A percentile compares a stretch with the other conserved stretches of the same genome.
Evolutionary conservation across 306 rosid genomes (phyloP).

Genomic region (Rubus parviflorus): DNA sequence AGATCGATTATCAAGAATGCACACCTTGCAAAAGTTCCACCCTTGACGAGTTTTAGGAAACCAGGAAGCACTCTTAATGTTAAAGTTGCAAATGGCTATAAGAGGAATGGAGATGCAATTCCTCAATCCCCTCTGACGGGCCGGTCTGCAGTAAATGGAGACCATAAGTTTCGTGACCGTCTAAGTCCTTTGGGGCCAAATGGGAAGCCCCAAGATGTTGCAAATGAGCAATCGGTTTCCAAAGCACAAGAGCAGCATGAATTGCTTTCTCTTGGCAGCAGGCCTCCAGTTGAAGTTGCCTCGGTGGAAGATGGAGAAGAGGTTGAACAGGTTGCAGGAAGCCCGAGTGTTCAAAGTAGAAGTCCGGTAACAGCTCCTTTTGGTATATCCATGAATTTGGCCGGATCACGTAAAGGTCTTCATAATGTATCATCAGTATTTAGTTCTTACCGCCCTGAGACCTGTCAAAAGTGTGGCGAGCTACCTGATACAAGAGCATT

Average conservation of each 20-base stretch:
- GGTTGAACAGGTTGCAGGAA: slow-evolving; percentile 85
- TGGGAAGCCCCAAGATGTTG: slow-evolving; percentile 60
- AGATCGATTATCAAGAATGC: slow-evolving; percentile 73
- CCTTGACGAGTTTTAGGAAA: slow-evolving; percentile 39
- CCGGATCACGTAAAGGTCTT: slow-evolving; percentile 48
- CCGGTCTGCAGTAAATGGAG: slow-evolving; percentile 47
- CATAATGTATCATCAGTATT: slow-evolving; percentile 41
- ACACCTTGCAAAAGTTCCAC: slow-evolving; percentile 65
- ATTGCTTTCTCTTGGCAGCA: slow-evolving; percentile 88
- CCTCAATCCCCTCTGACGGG: slow-evolving; percentile 47
- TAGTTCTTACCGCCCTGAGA: slow-evolving; percentile 44
- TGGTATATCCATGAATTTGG: slow-evolving; percentile 62
- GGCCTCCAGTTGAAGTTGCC: slow-evolving; percentile 76
- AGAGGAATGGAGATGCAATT: slow-evolving; percentile 49
- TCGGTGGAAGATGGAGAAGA: slow-evolving; percentile 99
- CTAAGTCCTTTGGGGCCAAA: slow-evolving; percentile 54
- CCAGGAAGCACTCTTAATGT: slow-evolving; percentile 35
- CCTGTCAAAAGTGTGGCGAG: slow-evolving; percentile 62
- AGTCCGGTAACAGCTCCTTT: slow-evolving; percentile 99
- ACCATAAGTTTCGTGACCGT: slow-evolving; percentile 47
- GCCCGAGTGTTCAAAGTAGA: slow-evolving; percentile 83
- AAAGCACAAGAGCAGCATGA: slow-evolving; percentile 83
- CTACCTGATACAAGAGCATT: slow-evolving; percentile 74
- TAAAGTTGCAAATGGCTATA: slow-evolving; percentile 48
- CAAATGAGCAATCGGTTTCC: slow-evolving; percentile 38